Conservation (phyloP, 768 basidiomycete genomes). For the Pleurotus cornucopiae region DNA sequence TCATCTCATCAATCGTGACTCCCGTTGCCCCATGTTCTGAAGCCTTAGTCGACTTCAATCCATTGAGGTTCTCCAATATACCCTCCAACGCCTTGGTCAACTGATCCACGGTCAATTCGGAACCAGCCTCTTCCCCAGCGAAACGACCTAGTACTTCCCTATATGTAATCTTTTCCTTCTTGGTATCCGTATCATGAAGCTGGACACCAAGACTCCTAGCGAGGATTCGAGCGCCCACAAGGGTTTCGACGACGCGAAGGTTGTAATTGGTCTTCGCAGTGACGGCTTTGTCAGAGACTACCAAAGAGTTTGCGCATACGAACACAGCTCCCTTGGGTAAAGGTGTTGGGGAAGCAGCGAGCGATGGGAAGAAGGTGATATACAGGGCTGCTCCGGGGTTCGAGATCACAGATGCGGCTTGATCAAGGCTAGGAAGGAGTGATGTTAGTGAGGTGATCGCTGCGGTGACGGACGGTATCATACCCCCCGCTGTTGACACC, state of each 20-base stretch:
- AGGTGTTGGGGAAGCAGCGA: constrained; percentile 62
- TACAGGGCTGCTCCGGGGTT: constrained; percentile 67
- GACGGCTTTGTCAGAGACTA: constrained; percentile 75
- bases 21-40: constrained; percentile 46
- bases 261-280: constrained; percentile 81
- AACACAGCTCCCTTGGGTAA: constrained; percentile 58
- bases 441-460: constrained; percentile 8
- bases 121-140: constrained; percentile 35
- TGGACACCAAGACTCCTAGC: constrained; percentile 51
- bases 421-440: constrained; percentile 65
- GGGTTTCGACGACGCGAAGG: constrained; percentile 87
- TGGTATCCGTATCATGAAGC: constrained; percentile 18
- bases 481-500: constrained; percentile 80
- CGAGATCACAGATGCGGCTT: constrained; percentile 83
- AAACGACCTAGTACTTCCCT: constrained; percentile 64
- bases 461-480: constrained; percentile 14
- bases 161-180: constrained; percentile 54
- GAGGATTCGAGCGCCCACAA: constrained; percentile 74
- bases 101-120: constrained; percentile 35
- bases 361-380: constrained; percentile 76
- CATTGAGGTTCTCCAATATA: constrained; percentile 42
- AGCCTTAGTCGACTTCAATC: constrained; percentile 46
- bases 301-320: constrained; percentile 80
- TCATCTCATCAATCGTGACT: constrained; percentile 73
- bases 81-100: constrained; percentile 41